These are phyloP conservation scores for Magnusiomyces tetraspermus DNA, from an alignment of 1,139 yeast species.

Conservation along the genomic window DNA sequence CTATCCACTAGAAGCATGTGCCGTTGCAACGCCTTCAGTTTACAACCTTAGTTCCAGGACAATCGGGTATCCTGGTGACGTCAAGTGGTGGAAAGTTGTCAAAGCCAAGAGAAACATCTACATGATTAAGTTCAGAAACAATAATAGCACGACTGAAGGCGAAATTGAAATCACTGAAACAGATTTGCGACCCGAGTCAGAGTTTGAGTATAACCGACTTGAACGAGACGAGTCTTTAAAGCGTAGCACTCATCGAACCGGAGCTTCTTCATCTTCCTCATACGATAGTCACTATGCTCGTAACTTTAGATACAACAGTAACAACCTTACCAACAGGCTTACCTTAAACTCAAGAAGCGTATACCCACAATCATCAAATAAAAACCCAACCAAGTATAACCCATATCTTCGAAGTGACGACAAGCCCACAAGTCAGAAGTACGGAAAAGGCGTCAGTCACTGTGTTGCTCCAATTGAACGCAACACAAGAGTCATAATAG, in stretches of 20 bases:
- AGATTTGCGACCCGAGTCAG: slow-evolving; percentile 10
- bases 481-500: background rate
- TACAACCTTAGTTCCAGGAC: slow-evolving; percentile 17
- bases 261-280: background rate
- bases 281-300: background rate
- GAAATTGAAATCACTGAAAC: slow-evolving; percentile 10
- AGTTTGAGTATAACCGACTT: slow-evolving; percentile 10
- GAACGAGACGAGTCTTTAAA: slow-evolving; percentile 12
- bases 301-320: background rate
- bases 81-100: slow-evolving; percentile 20
- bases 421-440: background rate
- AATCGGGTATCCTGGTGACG: slow-evolving; percentile 17
- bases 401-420: background rate
- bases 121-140: slow-evolving; percentile 8
- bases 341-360: background rate
- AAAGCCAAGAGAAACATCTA: slow-evolving; percentile 14
- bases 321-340: background rate
- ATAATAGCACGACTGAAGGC: slow-evolving; percentile 14
- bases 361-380: too few species aligned
- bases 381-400: slow-evolving; percentile 4
- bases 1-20: slow-evolving; percentile 13
- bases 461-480: background rate
- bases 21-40: slow-evolving; percentile 20
- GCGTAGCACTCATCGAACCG: slow-evolving; percentile 1
- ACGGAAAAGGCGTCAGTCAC: background rate